Percentiles rank a stretch among this genome's conserved stretches.
Evolutionary conservation across 2,329 filamentous ascomycete species (phyloP).

Genomic region (Phyllosticta ampelicida): DNA sequence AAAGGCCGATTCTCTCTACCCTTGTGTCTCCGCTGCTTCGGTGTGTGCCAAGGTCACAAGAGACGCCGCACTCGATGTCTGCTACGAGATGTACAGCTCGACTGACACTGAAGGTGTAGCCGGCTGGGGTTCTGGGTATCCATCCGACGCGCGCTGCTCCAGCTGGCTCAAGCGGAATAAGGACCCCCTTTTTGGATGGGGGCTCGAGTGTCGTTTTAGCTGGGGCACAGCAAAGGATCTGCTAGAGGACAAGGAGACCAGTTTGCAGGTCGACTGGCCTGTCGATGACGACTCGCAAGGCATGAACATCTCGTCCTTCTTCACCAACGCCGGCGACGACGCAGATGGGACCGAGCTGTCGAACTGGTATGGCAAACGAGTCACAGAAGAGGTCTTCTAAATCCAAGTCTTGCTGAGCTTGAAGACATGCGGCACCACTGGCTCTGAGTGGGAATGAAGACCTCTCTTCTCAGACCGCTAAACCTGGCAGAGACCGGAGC

Average conservation of each 20-base stretch:
- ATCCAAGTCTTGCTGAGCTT: not conserved
- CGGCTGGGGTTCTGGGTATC: slow-evolving; percentile 87
- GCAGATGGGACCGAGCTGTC: slow-evolving; percentile 55
- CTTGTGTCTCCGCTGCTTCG: slow-evolving; percentile 84
- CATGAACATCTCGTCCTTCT: slow-evolving; percentile 65
- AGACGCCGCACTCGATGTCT: slow-evolving; percentile 74
- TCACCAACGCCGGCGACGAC: slow-evolving; percentile 39
- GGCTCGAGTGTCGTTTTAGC: slow-evolving; percentile 82
- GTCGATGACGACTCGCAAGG: slow-evolving; percentile 59
- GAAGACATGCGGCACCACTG: not conserved
- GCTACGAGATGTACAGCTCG: slow-evolving; percentile 49
- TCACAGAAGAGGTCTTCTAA: slow-evolving; percentile 60
- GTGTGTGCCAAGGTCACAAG: slow-evolving; percentile 95
- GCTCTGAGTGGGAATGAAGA: not conserved
- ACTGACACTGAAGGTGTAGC: slow-evolving; percentile 22
- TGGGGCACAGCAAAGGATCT: slow-evolving; percentile 94
- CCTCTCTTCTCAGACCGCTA: not conserved
- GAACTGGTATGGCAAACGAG: slow-evolving; percentile 72
- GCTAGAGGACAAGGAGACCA: slow-evolving; percentile 57
- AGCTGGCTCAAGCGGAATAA: slow-evolving; percentile 75
- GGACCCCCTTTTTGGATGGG: slow-evolving; percentile 93
- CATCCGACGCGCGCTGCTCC: slow-evolving; percentile 71
- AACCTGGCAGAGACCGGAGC: too few species aligned
- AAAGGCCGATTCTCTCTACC: slow-evolving; percentile 88
- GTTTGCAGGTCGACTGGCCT: slow-evolving; percentile 75